Evolutionary conservation across 192 early-diverging fungal species (phyloP), one percentile per base, ranked within the genome.

Genomic region (Backusella morwellensis): DNA sequence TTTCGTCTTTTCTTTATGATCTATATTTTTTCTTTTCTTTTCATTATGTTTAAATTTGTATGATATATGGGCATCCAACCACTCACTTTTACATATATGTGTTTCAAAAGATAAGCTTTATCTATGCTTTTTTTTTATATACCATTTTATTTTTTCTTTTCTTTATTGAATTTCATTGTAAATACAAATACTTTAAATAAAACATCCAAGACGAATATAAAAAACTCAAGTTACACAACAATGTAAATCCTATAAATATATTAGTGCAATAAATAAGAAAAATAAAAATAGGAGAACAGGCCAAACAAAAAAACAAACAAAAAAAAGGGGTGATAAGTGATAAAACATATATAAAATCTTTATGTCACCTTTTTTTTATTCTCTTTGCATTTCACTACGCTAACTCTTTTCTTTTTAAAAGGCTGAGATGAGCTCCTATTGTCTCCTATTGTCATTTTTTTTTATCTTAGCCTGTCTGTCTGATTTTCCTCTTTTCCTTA

Each of bases 1-100:
- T 63, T 29, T 29, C 19, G 19, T 63, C 50, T n/a, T 6, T 54
- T 52, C 17, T 63, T 29, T 63, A 63, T 63, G 56, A 12, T 29
- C 29, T 63, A 6, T 21, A 54, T 21, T 9, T 54, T 56, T 26
- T 23, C 26, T 2, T 56, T 38, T 40, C 12, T 6, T 56, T 21
- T 21, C 26, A 21, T 29, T 59, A 59, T 59, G 56, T 26, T 59
- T 59, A 59, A 59, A 59, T 12, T 11, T 59, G n/a, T 59, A 59
- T 59, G 56, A 59, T 59, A 59, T 63, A 63, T 63, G 56, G 12
- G 56, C 56, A 50, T 50, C 47, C 47, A 50, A 50, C 47, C 47
- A 26, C 23, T 63, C 21, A 63, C 4, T 29, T 26, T 63, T 63
- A 63, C 9, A 63, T 50, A 50, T 63, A 63, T 26, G 56, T 0